A percentile compares a stretch with the other conserved stretches of the same genome.
phyloP scores from a whole-genome alignment of 2,329 filamentous ascomycete genomes.

The Ustulina deusta region DNA sequence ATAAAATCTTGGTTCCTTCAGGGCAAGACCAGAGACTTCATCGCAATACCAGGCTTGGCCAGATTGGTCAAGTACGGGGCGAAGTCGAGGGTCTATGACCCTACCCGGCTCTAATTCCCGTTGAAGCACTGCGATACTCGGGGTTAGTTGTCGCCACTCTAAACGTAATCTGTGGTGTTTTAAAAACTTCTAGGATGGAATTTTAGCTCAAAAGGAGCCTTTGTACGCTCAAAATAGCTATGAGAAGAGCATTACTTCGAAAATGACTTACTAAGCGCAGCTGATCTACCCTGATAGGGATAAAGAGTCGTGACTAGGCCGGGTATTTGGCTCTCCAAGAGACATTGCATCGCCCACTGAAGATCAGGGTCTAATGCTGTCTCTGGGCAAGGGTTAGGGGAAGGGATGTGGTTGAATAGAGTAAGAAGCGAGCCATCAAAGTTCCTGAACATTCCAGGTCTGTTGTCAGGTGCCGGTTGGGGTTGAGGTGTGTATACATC shows the following conservation, averaged over 20 bases:
- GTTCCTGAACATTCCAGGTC: conserved; percentile 51
- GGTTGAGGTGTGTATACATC: conserved; percentile 37
- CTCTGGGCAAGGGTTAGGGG: conserved; percentile 69
- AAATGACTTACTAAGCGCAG: conserved; percentile 68
- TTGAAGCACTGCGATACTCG: conserved; percentile 70
- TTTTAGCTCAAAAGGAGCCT: not conserved
- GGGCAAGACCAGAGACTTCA: conserved; percentile 69
- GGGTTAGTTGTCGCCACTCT: not conserved
- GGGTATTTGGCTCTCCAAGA: conserved; percentile 65
- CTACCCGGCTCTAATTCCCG: conserved; percentile 75
- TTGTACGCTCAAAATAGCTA: not conserved
- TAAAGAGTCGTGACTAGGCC: conserved; percentile 77
- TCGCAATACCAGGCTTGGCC: conserved; percentile 78
- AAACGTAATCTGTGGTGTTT: not conserved
- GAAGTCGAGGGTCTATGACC: conserved; percentile 79
- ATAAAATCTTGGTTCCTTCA: conserved; percentile 77
- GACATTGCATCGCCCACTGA: conserved; percentile 64
- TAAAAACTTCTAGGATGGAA: not conserved
- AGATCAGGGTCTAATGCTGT: conserved; percentile 63
- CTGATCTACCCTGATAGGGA: conserved; percentile 82
- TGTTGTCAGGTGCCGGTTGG: conserved; percentile 34
- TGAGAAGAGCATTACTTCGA: not conserved
- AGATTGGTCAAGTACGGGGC: conserved; percentile 68
- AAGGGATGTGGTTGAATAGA: conserved; percentile 79
- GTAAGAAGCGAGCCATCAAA: conserved; percentile 70